Conservation (phyloP, 2,329 filamentous ascomycete species). For the Microsporum audouinii region DNA sequence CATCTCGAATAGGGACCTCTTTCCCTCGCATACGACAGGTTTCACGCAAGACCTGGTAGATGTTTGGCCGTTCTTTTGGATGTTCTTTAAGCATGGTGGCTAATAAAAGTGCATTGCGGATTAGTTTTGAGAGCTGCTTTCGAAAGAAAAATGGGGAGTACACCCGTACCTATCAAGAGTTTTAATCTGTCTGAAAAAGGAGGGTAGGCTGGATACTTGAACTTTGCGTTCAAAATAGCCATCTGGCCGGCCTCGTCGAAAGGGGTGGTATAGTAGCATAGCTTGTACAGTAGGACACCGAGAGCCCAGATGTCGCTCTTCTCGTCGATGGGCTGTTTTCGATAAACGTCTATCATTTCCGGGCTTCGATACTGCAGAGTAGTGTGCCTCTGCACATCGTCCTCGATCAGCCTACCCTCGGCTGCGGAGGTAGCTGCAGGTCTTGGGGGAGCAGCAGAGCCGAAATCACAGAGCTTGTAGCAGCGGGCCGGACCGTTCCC, state of each 20-base stretch:
- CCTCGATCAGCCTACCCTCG: conserved; percentile 86
- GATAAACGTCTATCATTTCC: conserved; percentile 97
- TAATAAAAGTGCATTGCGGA: conserved; percentile 25
- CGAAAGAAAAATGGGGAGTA: conserved; percentile 5
- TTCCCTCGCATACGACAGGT: conserved; percentile 80
- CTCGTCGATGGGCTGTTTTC: conserved; percentile 92
- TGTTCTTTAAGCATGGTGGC: conserved; percentile 84
- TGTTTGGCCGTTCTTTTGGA: conserved; percentile 69
- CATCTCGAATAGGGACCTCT: conserved; percentile 78
- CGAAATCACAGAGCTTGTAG: conserved; percentile 98
- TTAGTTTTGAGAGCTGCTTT: conserved; percentile 3
- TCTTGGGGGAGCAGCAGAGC: conserved; percentile 72
- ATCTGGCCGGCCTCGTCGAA: conserved; percentile 97
- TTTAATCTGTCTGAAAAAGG: conserved; percentile 83
- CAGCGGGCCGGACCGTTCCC: conserved; percentile 52
- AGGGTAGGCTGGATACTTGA: conserved; percentile 80
- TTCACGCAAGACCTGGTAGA: conserved; percentile 84
- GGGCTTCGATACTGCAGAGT: conserved; percentile 95
- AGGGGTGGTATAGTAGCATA: conserved; percentile 97
- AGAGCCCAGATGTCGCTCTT: conserved; percentile 98
- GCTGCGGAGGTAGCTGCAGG: conserved; percentile 75
- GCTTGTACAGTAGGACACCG: conserved; percentile 88
- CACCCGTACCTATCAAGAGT: conserved; percentile 64
- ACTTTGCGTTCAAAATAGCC: conserved; percentile 91
- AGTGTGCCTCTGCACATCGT: conserved; percentile 93